These are phyloP conservation scores for Pilatotrama ljubarskyi DNA, from an alignment of 768 basidiomycete species.

Conservation along the genomic window DNA sequence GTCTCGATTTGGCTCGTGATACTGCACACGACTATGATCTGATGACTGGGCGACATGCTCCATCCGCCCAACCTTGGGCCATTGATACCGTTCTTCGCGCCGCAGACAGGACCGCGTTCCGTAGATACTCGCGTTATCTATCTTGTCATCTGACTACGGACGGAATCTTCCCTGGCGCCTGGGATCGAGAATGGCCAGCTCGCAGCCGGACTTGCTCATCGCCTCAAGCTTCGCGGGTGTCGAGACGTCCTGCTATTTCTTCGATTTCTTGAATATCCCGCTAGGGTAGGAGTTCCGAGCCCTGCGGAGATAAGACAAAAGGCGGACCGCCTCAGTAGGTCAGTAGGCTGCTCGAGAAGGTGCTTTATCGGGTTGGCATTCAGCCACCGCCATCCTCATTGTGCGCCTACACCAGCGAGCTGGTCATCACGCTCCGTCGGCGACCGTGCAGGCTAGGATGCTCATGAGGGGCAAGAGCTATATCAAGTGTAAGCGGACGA, in stretches of 20 bases:
- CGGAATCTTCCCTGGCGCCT: conserved; percentile 6
- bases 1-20: conserved; percentile 28
- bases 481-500: conserved; percentile 2
- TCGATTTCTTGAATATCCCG: background rate
- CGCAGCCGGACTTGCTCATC: conserved; percentile 9
- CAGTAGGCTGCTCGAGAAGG: background rate
- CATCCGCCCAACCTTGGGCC: conserved; percentile 22
- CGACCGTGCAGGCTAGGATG: background rate
- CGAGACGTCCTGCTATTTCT: background rate
- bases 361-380: background rate
- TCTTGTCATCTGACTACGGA: conserved; percentile 29
- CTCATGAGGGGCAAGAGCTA: conserved; percentile 4
- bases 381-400: background rate
- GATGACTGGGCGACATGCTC: conserved; percentile 26
- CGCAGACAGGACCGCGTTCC: conserved; percentile 24
- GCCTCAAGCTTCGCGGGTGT: conserved; percentile 23
- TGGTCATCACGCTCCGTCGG: background rate
- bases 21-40: conserved; percentile 32
- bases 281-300: conserved; percentile 3
- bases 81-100: conserved; percentile 27
- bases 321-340: background rate
- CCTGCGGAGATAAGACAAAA: conserved; percentile 16
- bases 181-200: conserved; percentile 5
- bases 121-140: conserved; percentile 27
- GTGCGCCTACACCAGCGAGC: background rate